These are phyloP conservation scores for Cylindrodendrum hubeiense DNA, from an alignment of 2,329 filamentous ascomycete genomes.

Conservation along the genomic window DNA sequence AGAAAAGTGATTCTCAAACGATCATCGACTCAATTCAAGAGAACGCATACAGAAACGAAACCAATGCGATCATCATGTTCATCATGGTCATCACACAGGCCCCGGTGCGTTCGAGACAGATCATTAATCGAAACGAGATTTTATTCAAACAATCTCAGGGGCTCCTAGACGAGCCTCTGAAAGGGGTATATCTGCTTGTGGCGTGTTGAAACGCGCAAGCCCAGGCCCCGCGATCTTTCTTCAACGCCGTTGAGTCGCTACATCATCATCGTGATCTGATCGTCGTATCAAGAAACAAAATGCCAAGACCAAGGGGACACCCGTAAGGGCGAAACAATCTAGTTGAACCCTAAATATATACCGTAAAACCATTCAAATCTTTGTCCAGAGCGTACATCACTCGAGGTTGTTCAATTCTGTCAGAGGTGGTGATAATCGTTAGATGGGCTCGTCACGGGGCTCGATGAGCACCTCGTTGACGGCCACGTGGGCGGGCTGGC, in stretches of 20 bases:
- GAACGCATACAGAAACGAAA: background rate
- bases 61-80: background rate
- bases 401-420: background rate
- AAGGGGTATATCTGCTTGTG: slow-evolving; percentile 29
- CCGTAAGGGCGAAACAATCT: slow-evolving; percentile 30
- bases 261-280: slow-evolving; percentile 36
- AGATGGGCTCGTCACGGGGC: slow-evolving; percentile 81
- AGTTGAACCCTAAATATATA: slow-evolving; percentile 17
- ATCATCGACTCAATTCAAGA: background rate
- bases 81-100: background rate
- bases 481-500: slow-evolving; percentile 80
- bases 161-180: background rate
- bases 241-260: slow-evolving; percentile 38
- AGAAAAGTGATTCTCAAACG: background rate
- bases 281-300: slow-evolving; percentile 24
- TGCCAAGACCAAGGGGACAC: slow-evolving; percentile 12
- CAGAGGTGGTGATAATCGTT: background rate
- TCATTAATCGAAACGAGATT: slow-evolving; percentile 18
- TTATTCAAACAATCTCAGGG: slow-evolving; percentile 1
- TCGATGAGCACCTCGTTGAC: slow-evolving; percentile 87
- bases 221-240: slow-evolving; percentile 29
- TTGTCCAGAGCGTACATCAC: background rate
- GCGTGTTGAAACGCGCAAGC: slow-evolving; percentile 38
- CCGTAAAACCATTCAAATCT: slow-evolving; percentile 1
- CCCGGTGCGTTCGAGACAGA: background rate